phyloP scores from a whole-genome alignment of 2,329 filamentous ascomycete genomes.

The Beauveria australis region DNA sequence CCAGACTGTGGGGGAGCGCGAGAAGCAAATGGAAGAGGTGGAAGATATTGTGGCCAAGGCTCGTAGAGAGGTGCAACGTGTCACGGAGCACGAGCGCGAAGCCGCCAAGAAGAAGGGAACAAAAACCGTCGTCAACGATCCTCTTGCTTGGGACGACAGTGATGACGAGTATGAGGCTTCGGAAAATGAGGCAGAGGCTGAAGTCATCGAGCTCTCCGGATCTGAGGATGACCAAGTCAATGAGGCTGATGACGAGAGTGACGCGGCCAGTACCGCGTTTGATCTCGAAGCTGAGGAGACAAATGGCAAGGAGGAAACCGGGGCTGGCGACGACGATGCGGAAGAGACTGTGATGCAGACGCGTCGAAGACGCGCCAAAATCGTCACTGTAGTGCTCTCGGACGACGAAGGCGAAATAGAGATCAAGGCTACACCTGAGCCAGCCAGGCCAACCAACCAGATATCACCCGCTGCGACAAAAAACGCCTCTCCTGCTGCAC shows the following conservation, averaged over 20 bases:
- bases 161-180: constrained; percentile 39
- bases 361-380: constrained; percentile 37
- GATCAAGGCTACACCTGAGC: constrained; percentile 39
- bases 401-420: constrained; percentile 56
- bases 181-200: constrained; percentile 30
- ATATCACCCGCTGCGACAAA: constrained; percentile 35
- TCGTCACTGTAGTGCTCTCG: constrained; percentile 47
- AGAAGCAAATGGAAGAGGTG: constrained; percentile 71
- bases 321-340: constrained; percentile 23
- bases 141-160: constrained; percentile 48
- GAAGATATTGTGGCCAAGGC: constrained; percentile 86
- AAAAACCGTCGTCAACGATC: constrained; percentile 38
- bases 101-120: constrained; percentile 58
- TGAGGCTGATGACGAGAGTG: constrained; percentile 29
- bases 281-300: constrained; percentile 31
- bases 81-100: constrained; percentile 69
- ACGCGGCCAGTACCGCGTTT: constrained; percentile 23
- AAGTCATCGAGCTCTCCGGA: constrained; percentile 27
- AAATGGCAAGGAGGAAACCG: constrained; percentile 17
- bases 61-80: constrained; percentile 60
- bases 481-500: constrained; percentile 43
- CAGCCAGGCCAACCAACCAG: constrained; percentile 28
- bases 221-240: constrained; percentile 26
- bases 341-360: constrained; percentile 32
- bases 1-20: constrained; percentile 79